Conservation (phyloP, 108 stramenopile genomes). For the Poteriospumella lacustris region DNA sequence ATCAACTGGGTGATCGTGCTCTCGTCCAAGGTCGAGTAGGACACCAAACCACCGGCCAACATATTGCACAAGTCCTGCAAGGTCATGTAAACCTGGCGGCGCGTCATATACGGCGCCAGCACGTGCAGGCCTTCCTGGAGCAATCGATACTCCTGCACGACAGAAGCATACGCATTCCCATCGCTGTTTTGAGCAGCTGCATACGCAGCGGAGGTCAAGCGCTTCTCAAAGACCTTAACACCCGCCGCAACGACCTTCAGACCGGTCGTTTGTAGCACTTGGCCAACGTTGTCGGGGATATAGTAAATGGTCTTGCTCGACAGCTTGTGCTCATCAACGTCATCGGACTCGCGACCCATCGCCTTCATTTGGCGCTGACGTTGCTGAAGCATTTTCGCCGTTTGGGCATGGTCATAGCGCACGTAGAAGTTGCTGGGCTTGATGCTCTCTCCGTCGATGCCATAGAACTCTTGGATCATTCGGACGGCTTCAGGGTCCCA, state of each 20-base stretch:
- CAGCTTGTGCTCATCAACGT: no score
- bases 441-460: not conserved
- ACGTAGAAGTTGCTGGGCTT: not conserved
- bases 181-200: no score
- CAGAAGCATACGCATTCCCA: no score
- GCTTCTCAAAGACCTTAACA: slow-evolving; percentile 21
- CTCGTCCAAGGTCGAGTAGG: not conserved
- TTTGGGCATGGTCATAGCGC: not conserved
- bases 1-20: not conserved
- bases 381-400: no score
- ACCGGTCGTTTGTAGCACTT: not conserved
- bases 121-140: slow-evolving; percentile 3
- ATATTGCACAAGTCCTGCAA: slow-evolving; percentile 21
- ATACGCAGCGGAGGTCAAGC: no score
- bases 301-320: slow-evolving; percentile 24
- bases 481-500: not conserved
- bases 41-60: slow-evolving; percentile 23
- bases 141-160: not conserved
- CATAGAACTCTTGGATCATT: slow-evolving; percentile 8
- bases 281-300: not conserved
- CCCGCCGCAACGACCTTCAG: slow-evolving; percentile 26
- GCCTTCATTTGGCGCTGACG: no score
- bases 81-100: not conserved
- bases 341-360: no score
- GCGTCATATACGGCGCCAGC: not conserved